Base-by-base conservation (phyloP, 1,139 yeast genomes). In the Taphrina communis region DNA sequence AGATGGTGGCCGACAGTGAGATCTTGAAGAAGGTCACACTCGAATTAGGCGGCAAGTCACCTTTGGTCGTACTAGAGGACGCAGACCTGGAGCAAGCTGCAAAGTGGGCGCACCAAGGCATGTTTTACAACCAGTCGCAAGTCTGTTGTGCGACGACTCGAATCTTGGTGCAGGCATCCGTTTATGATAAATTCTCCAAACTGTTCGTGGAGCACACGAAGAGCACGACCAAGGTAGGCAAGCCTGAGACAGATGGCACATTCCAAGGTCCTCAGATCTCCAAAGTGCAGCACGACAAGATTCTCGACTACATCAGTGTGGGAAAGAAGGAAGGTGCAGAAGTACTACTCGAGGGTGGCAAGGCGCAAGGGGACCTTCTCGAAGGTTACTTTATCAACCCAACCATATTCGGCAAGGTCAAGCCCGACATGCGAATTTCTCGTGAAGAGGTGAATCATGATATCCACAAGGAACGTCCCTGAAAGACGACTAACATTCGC, bases 41-140 rank as follows among this genome's bases (percentile, higher is more conserved):
- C 76, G 97, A 92, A 79, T 82, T 92, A 66, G 97, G 97, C 59
- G 98, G 97, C 55, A 93, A 92, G 77, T 96, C 97, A 3, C 97
- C 97, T 19, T 87, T 91, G 73, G 88, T 92, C 72, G 92, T 91
- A 11, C 91, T 91, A 78, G 89, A 86, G 38, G 97, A 91, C 77
- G 94, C 91, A 7, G 88, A 90, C 74, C 73, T 92, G 44, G 93
- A 89, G 71, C 81, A 82, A 65, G 97, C 97, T 0, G 92, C 90
- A 90, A 87, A 74, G 17, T 85, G 82, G 46, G 94, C 90, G 48
- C 87, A 90, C 8, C 77, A 86, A 71, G 86, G 85, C 44, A 84
- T 88, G 73, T 89, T 86, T 77, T 89, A 87, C 80, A 88, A 88
- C 56, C 81, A 87, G 70, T 95, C 95, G 55, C 95, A 89, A 79